These are phyloP conservation scores for Pontederia paniculata DNA, from an alignment of 176 grass and related monocot species.

Conservation along the genomic window DNA sequence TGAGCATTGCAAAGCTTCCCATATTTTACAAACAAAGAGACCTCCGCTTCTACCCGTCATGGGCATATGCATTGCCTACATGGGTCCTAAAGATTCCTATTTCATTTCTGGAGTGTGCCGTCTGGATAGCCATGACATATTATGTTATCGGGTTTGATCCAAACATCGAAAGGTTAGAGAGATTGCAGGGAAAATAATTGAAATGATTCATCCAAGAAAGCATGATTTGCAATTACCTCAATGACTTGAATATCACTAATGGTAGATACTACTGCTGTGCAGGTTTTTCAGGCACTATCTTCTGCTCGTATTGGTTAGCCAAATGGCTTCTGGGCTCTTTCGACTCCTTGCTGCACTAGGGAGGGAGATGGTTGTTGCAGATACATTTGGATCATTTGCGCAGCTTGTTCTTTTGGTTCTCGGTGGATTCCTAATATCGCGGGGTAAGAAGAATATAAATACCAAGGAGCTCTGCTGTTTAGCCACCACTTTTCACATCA, in stretches of 20 bases:
- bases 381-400: slow-evolving; percentile 87
- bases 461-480: neutral
- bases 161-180: slow-evolving; percentile 44
- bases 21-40: slow-evolving; percentile 98
- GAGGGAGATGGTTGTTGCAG: slow-evolving; percentile 93
- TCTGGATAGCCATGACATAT: slow-evolving; percentile 81
- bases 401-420: slow-evolving; percentile 89
- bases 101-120: slow-evolving; percentile 79
- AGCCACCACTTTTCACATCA: neutral
- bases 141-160: slow-evolving; percentile 94
- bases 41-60: slow-evolving; percentile 83
- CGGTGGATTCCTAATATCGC: slow-evolving; percentile 84
- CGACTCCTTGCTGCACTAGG: slow-evolving; percentile 77
- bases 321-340: slow-evolving; percentile 88
- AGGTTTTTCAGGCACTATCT: slow-evolving; percentile 88
- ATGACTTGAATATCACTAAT: neutral
- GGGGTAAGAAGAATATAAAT: slow-evolving; percentile 32
- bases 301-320: slow-evolving; percentile 78
- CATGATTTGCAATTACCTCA: neutral
- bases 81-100: slow-evolving; percentile 93
- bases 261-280: slow-evolving; percentile 11
- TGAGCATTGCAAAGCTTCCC: slow-evolving; percentile 75
- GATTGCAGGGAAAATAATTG: neutral
- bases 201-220: neutral
- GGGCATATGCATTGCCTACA: slow-evolving; percentile 76